Percentiles rank a stretch among this genome's conserved stretches.
Evolutionary conservation across 306 rosid species (phyloP).

Genomic region (Pyrus bretschneideri): DNA sequence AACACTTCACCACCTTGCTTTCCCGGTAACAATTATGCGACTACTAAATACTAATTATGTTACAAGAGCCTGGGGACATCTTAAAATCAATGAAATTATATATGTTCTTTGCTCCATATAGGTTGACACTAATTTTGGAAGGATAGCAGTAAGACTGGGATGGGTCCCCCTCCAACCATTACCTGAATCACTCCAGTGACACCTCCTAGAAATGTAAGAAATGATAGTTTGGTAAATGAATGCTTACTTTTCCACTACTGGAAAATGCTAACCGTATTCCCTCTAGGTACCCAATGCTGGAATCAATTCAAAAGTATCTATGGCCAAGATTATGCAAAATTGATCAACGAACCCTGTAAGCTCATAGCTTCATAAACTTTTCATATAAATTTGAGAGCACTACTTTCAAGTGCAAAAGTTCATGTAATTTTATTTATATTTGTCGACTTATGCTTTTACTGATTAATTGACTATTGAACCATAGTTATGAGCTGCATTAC

Average conservation of each 20-base stretch:
- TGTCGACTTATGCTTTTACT: slow-evolving; percentile 25
- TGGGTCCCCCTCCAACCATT: slow-evolving; percentile 98
- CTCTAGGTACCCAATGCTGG: slow-evolving; percentile 84
- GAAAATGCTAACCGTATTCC: slow-evolving; percentile 27
- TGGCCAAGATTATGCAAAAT: slow-evolving; percentile 99
- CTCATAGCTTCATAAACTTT: slow-evolving; percentile 13
- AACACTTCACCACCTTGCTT: slow-evolving; percentile 91
- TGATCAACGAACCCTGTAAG: slow-evolving; percentile 84
- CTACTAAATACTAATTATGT: slow-evolving; percentile 1
- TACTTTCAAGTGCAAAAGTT: neutral
- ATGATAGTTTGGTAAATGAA: slow-evolving; percentile 5
- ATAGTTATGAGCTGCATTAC: slow-evolving; percentile 92
- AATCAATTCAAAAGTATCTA: slow-evolving; percentile 81
- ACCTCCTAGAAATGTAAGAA: slow-evolving; percentile 79
- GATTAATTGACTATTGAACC: slow-evolving; percentile 17
- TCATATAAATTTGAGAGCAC: neutral
- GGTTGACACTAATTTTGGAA: slow-evolving; percentile 99
- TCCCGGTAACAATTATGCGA: slow-evolving; percentile 65
- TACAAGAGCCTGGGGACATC: slow-evolving; percentile 9
- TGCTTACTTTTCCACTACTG: neutral
- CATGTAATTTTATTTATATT: neutral
- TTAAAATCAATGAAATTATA: slow-evolving; percentile 18
- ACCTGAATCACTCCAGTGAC: slow-evolving; percentile 83
- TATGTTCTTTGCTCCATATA: slow-evolving; percentile 18
- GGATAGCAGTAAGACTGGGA: slow-evolving; percentile 96